Percentiles rank a stretch among this genome's conserved stretches.
phyloP scores from a whole-genome alignment of 2,329 filamentous ascomycete species.

The Nothophoma quercina region DNA sequence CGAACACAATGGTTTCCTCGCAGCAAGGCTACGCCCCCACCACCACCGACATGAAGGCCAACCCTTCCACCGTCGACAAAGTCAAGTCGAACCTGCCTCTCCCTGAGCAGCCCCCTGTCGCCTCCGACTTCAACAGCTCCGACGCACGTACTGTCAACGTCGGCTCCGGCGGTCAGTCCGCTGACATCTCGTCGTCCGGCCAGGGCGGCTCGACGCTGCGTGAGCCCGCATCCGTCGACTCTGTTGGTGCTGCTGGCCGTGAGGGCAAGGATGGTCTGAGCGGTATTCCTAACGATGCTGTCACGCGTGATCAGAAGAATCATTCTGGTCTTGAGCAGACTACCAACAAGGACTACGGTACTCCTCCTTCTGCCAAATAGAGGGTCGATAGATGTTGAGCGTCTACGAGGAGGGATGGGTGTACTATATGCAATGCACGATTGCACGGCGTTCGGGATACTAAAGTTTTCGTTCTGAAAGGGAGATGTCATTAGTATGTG shows the following conservation, averaged over 20 bases:
- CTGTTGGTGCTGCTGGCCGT: constrained; percentile 66
- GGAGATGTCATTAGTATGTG: not conserved
- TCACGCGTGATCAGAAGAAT: constrained; percentile 56
- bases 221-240: constrained; percentile 53
- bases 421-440: constrained; percentile 12
- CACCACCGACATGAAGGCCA: constrained; percentile 36
- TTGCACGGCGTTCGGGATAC: constrained; percentile 22
- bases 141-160: constrained; percentile 75
- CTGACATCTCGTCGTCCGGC: constrained; percentile 47
- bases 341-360: constrained; percentile 27
- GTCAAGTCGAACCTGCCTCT: constrained; percentile 77
- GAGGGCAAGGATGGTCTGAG: constrained; percentile 66
- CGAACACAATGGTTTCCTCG: constrained; percentile 33
- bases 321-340: constrained; percentile 53
- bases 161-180: constrained; percentile 64
- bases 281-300: constrained; percentile 67
- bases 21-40: constrained; percentile 34
- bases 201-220: constrained; percentile 55
- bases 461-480: not conserved
- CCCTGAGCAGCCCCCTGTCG: constrained; percentile 76
- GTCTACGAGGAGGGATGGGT: not conserved
- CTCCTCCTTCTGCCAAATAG: constrained; percentile 8
- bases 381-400: not conserved
- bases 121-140: constrained; percentile 80
- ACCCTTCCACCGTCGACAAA: constrained; percentile 67